phyloP scores from a whole-genome alignment of 2,329 filamentous ascomycete genomes.

The Alternaria viburni region DNA sequence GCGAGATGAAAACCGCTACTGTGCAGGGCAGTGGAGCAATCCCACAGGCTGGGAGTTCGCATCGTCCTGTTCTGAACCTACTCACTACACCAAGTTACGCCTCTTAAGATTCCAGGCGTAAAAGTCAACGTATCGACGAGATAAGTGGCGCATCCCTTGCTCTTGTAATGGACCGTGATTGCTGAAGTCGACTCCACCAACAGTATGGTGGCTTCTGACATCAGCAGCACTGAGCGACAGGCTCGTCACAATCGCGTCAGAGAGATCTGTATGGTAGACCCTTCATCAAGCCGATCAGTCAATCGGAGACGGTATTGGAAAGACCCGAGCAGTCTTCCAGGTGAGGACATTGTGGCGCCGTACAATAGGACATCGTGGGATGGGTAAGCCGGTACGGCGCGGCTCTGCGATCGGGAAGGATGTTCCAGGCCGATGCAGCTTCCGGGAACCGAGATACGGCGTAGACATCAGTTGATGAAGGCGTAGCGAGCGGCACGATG shows the following conservation, averaged over 20 bases:
- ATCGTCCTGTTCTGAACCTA: neutral
- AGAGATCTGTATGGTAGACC: neutral
- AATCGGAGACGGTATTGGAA: neutral
- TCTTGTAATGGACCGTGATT: neutral
- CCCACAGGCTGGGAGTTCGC: neutral
- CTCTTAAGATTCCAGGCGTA: neutral
- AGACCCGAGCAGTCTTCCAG: neutral
- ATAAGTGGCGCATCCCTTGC: neutral
- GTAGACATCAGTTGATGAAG: neutral
- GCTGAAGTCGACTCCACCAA: neutral
- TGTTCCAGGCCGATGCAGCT: neutral
- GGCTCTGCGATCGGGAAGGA: neutral
- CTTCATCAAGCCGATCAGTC: neutral
- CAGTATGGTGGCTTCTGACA: neutral
- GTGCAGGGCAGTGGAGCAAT: neutral
- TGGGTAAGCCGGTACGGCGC: neutral
- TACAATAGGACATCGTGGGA: neutral
- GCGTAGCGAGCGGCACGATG: neutral
- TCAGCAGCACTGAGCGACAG: neutral
- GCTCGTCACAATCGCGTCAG: neutral
- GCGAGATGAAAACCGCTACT: neutral
- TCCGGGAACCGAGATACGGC: neutral
- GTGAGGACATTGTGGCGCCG: too few relatives aligned
- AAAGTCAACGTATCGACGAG: neutral
- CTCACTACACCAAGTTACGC: neutral